Evolutionary conservation across 495 filamentous ascomycete species (phyloP), one percentile per base, ranked within the genome.

Genomic region (Trichoderma orchidacearum): DNA sequence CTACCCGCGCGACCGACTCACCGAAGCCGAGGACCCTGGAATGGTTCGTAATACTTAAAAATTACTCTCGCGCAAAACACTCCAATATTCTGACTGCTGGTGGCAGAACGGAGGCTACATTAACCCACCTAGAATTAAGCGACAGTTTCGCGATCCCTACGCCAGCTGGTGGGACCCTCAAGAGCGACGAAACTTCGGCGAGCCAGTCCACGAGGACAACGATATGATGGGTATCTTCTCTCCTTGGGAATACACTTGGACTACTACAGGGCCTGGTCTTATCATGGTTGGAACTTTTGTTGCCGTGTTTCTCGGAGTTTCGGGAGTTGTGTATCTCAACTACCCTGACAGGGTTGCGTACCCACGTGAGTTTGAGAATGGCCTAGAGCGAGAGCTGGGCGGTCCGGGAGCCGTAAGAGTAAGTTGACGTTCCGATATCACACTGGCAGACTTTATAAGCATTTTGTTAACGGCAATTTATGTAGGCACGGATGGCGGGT

Each of bases 151-250:
- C 68, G 94, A 97, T 67, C 94, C 94, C 32, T 81, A 97, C 66
- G 92, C 72, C 63, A 86, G 89, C 67, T 97, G 90, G 89, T 97
- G 92, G 92, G 91, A 97, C 70, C 86, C 89, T 75, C 91, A 97
- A 67, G 92, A 96, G 68, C 86, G 91, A 63, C 84, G 91, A 57
- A 96, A 97, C 75, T 99, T 84, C 63, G 90, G 90, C 64, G 94
- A 99, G 71, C 86, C 90, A 3, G 82, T 95, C 28, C 92, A 99
- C 69, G 94, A 99, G 72, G 94, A 99, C 70, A 85, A 97, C 66
- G 94, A 99, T 68, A 83, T 96, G 55, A 78, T 97, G 21, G 91
- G 92, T 64, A 84, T 95, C 56, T 92, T 99, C 73, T 85, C 86
- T 53, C 81, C 87, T 1, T 82, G 96, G 64, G 86, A 91, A 61